Base-by-base conservation (phyloP, 2,329 filamentous ascomycete species). In the Beauveria rudraprayagi region DNA sequence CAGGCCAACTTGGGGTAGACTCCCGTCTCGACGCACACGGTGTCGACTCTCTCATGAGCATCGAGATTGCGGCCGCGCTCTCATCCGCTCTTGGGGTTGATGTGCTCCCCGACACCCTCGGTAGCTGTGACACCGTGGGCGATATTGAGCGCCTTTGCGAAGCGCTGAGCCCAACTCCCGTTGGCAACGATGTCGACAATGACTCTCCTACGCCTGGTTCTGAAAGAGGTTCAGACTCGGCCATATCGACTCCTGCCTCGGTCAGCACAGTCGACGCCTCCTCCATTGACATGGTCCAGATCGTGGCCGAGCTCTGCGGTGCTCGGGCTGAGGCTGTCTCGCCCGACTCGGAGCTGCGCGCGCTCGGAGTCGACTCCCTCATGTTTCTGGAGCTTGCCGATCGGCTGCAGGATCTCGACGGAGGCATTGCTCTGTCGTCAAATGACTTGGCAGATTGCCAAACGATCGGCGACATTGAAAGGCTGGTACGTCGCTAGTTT, bases 1-100 rank as follows among this genome's bases (percentile, higher is more conserved):
- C 67, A 16, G 64, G 66, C 3, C 63, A 66, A n/a, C 50, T 37
- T 5, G 51, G 60, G 1, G 61, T 63, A 19, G 48, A 58, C 17
- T 56, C 56, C 11, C 41, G 51, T 2, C 46, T 70, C 7, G 63
- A 46, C 6, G 57, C 63, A 10, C 62, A 69, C 1, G 69, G 69
- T 7, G 65, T 70, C 5, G 69, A 70, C 59, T 70, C 69, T 0
- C 63, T 70, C 1, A 58, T 69, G 34, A 65, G 66, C 1, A 70
- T 69, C 41, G 68, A 70, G 59, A 62, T 70, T 4, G 50, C 37
- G 3, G 51, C 65, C 6, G 67, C 65, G 37, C 46, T 70, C 0
- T 56, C 47, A 26, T 62, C 66, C 24, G 62, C 63, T 16, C 67
- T 70, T 28, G 66, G 66, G 16, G 53, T 70, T 19, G 58, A 66